Evolutionary conservation across 1,139 yeast genomes (phyloP), one percentile per base, ranked within the genome.

Genomic region (Kluyveromyces sp.): DNA sequence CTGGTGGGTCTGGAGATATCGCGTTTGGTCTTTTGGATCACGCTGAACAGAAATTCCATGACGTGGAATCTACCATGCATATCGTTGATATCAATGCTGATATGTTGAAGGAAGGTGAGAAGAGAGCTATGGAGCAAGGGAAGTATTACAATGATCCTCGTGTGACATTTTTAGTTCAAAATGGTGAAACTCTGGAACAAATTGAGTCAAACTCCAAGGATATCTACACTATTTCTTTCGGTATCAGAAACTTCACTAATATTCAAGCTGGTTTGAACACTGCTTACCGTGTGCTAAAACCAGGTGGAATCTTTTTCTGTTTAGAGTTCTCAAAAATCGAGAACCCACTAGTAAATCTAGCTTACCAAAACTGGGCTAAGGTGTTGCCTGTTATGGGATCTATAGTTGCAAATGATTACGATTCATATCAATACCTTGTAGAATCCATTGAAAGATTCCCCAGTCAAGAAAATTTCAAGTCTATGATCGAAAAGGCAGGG

Each of bases 241-340:
- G 99, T 47, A 94, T 94, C 61, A 79, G 99, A 68, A 92, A 92
- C 68, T 94, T 94, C 66, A 92, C 99, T 50, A 76, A 92, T 63
- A 83, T 92, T 55, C 97, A 90, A 68, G 89, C 88, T 7, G 98
- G 97, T 31, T 76, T 92, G 58, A 77, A 85, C 58, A 85, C 97
- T 28, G 98, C 98, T 34, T 86, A 90, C 71, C 78, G 99, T 58
- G 95, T 90, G 31, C 77, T 92, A 62, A 87, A 84, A 67, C 98
- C 97, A n/a, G 98, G 99, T 61, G 99, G 99, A 60, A 87, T 94
- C 44, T 94, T 92, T 65, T 96, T 96, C 36, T 90, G 97, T 67
- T 75, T 92, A 51, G 99, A 92, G 66, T 92, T 92, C 62, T 83
- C 95, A 49, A 92, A 89, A 63, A 97, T 94, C 49, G 85, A 86